Conservation (phyloP, 2,329 filamentous ascomycete genomes). For the Sclerotinia trifoliorum region DNA sequence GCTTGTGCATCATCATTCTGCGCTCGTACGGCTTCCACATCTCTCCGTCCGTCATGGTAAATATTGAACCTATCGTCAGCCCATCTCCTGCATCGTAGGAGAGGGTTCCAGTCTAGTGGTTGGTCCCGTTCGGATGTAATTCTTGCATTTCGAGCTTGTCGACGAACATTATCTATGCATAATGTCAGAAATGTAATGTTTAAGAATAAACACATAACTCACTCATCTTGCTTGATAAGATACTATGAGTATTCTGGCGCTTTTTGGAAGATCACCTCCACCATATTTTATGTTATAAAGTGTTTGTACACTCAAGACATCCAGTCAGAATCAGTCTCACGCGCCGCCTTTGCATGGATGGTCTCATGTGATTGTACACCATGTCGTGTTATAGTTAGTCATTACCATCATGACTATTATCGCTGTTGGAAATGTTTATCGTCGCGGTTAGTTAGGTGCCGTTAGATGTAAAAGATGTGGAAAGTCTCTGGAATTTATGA, state of each 20-base stretch:
- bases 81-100: slow-evolving; percentile 1
- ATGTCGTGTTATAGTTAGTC: not conserved
- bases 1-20: too few species aligned
- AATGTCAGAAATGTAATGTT: not conserved
- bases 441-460: too few species aligned
- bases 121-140: not conserved
- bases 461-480: not conserved
- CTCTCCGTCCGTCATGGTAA: not conserved
- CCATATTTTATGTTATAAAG: not conserved
- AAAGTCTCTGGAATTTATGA: too few species aligned
- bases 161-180: not conserved
- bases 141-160: slow-evolving; percentile 2
- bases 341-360: not conserved
- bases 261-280: too few species aligned
- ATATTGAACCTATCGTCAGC: not conserved
- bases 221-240: not conserved
- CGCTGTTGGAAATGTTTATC: not conserved
- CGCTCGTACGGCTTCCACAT: not conserved
- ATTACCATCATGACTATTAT: not conserved
- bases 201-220: not conserved
- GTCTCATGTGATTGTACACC: not conserved
- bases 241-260: not conserved
- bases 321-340: not conserved
- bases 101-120: not conserved
- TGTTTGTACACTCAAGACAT: not conserved